Evolutionary conservation across 2,329 filamentous ascomycete species (phyloP).

Genomic region (Monilinia fructigena): DNA sequence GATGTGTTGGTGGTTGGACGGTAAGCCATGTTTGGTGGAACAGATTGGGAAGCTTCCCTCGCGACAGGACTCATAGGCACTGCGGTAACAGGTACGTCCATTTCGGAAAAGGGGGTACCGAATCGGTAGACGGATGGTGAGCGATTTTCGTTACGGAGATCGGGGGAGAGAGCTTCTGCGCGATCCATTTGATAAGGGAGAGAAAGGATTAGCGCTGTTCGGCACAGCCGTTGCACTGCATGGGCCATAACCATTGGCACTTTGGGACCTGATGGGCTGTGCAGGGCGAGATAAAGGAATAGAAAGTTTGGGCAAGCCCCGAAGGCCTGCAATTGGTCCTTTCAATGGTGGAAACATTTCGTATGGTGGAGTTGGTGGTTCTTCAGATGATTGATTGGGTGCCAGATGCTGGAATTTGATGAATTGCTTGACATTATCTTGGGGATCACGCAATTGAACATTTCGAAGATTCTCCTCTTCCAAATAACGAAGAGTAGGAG

Average conservation of each 20-base stretch:
- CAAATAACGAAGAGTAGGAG: conserved; percentile 66
- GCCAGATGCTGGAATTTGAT: conserved; percentile 76
- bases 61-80: conserved; percentile 69
- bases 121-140: conserved; percentile 69
- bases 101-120: conserved; percentile 85
- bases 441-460: conserved; percentile 72
- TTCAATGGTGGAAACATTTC: conserved; percentile 54
- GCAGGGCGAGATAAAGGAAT: conserved; percentile 49
- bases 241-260: conserved; percentile 29
- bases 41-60: conserved; percentile 82
- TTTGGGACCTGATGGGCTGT: conserved; percentile 38
- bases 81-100: conserved; percentile 80
- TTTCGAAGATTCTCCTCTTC: conserved; percentile 71
- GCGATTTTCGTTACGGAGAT: conserved; percentile 49
- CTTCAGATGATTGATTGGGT: conserved; percentile 48
- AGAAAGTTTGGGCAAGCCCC: conserved; percentile 59
- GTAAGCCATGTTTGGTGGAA: conserved; percentile 91
- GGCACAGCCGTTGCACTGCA: conserved; percentile 23
- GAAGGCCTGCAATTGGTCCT: conserved; percentile 54
- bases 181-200: conserved; percentile 55
- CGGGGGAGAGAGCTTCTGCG: conserved; percentile 52
- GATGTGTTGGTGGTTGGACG: conserved; percentile 43
- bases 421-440: conserved; percentile 92
- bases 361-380: conserved; percentile 69
- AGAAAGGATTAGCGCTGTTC: conserved; percentile 40